Evolutionary conservation across 176 grass and related monocot genomes (phyloP).

Genomic region (Cocos nucifera): DNA sequence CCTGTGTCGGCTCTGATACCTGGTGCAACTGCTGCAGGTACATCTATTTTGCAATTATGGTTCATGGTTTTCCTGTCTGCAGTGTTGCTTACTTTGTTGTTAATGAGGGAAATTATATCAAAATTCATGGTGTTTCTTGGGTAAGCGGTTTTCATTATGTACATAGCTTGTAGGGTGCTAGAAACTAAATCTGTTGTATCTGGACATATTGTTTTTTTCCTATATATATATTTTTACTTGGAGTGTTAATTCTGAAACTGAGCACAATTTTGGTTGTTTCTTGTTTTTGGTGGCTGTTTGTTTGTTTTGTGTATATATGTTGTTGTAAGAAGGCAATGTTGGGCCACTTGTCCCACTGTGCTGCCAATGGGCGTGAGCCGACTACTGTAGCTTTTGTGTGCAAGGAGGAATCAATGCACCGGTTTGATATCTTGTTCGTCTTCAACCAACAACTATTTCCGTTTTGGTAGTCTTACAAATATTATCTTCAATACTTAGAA

Average conservation of each 20-base stretch:
- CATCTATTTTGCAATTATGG: slow-evolving; percentile 1
- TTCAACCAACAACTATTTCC: slow-evolving; percentile 47
- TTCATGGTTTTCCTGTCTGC: slow-evolving; percentile 19
- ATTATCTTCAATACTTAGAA: slow-evolving; percentile 24
- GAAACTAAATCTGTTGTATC: background rate
- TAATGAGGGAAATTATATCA: slow-evolving; percentile 10
- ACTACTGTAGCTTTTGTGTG: slow-evolving; percentile 69
- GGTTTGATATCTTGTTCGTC: slow-evolving; percentile 70
- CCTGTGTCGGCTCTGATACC: slow-evolving; percentile 37
- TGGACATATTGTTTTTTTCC: background rate
- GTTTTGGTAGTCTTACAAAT: slow-evolving; percentile 27
- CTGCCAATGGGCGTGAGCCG: slow-evolving; percentile 73
- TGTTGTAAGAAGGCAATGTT: slow-evolving; percentile 75
- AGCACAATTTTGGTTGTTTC: slow-evolving; percentile 50
- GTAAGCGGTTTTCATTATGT: background rate
- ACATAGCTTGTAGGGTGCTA: background rate
- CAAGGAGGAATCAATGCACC: slow-evolving; percentile 70
- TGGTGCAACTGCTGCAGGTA: slow-evolving; percentile 43
- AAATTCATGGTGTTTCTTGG: slow-evolving; percentile 6
- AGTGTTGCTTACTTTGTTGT: slow-evolving; percentile 15
- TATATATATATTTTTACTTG: slow-evolving; percentile 28
- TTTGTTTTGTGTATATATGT: slow-evolving; percentile 79
- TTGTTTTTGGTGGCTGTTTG: slow-evolving; percentile 68
- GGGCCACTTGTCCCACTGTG: slow-evolving; percentile 70
- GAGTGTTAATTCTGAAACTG: slow-evolving; percentile 38